These are phyloP conservation scores for Inga laurina DNA, from an alignment of 306 rosid species.

Conservation along the genomic window DNA sequence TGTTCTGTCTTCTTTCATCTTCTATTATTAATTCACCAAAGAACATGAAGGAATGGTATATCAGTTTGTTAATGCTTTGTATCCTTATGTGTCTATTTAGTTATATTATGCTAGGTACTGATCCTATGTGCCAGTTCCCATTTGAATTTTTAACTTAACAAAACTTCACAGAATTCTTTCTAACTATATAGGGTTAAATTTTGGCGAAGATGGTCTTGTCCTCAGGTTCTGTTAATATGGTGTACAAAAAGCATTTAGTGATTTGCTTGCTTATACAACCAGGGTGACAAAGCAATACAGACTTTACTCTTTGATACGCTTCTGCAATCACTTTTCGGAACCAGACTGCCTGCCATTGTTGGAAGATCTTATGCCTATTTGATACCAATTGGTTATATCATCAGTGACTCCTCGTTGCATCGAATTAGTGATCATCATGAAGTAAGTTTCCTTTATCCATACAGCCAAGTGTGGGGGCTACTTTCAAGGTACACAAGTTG, in stretches of 20 bases:
- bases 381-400: slow-evolving; percentile 76
- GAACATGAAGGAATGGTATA: background rate
- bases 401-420: slow-evolving; percentile 68
- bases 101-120: background rate
- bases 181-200: background rate
- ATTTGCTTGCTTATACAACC: slow-evolving; percentile 36
- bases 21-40: background rate
- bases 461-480: slow-evolving; percentile 55
- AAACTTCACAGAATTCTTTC: background rate
- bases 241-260: background rate
- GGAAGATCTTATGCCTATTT: slow-evolving; percentile 95
- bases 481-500: background rate
- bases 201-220: background rate
- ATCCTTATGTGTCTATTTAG: background rate
- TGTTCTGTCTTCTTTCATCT: slow-evolving; percentile 5
- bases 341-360: slow-evolving; percentile 90
- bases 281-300: slow-evolving; percentile 97
- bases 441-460: slow-evolving; percentile 52
- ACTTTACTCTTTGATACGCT: slow-evolving; percentile 94
- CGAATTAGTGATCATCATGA: slow-evolving; percentile 70
- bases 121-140: background rate
- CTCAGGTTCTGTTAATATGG: background rate
- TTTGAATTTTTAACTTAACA: background rate
- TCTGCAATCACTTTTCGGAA: slow-evolving; percentile 95
- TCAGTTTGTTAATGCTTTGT: background rate